These are phyloP conservation scores for Trichoderma koningiopsis DNA, from an alignment of 2,329 filamentous ascomycete species.

Conservation along the genomic window DNA sequence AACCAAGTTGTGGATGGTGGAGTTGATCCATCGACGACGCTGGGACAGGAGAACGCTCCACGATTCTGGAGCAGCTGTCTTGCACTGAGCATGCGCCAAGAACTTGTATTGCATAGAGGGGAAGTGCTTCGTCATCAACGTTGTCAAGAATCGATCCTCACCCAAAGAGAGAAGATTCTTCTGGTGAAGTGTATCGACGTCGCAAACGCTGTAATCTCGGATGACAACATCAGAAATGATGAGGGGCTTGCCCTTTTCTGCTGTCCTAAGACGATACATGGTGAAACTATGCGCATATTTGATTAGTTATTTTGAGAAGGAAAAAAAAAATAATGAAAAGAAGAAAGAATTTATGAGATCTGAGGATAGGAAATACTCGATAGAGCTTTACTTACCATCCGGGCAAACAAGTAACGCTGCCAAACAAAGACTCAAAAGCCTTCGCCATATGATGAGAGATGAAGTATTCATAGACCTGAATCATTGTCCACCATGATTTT, in stretches of 20 bases:
- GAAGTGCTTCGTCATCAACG: conserved; percentile 97
- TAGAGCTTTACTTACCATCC: conserved; percentile 76
- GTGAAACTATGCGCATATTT: conserved; percentile 70
- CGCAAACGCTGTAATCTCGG: conserved; percentile 81
- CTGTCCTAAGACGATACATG: conserved; percentile 96
- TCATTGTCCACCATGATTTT: conserved; percentile 98
- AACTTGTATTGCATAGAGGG: conserved; percentile 96
- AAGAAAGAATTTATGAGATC: not conserved
- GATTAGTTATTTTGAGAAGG: not conserved
- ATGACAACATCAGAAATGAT: conserved; percentile 91
- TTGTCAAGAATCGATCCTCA: conserved; percentile 96
- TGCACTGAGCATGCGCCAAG: conserved; percentile 86
- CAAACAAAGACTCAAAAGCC: conserved; percentile 96
- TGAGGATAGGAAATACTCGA: not conserved
- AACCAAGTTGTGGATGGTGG: conserved; percentile 92
- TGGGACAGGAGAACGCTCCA: conserved; percentile 97
- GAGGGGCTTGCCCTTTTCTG: conserved; percentile 89
- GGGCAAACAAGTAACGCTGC: conserved; percentile 96
- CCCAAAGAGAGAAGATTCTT: conserved; percentile 94
- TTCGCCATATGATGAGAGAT: conserved; percentile 97
- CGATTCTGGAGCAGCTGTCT: conserved; percentile 89
- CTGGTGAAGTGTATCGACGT: conserved; percentile 93
- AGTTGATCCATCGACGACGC: conserved; percentile 98
- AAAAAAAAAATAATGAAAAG: not conserved
- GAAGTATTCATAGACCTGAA: conserved; percentile 99